phyloP scores from a whole-genome alignment of 2,329 filamentous ascomycete species.

The Aspergillus fructus region DNA sequence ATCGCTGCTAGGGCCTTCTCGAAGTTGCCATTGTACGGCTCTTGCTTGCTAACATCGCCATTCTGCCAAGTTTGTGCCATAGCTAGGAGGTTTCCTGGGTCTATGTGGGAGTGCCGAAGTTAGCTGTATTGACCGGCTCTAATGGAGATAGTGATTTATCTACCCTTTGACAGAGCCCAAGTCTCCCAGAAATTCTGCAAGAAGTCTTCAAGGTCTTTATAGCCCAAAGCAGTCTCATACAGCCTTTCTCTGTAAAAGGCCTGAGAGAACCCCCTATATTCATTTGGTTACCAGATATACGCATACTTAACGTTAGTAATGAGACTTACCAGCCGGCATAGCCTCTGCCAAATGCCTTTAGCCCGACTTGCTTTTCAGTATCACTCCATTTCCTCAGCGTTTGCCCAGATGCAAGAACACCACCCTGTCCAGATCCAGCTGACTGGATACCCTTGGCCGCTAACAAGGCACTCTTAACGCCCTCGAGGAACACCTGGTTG shows the following conservation, averaged over 20 bases:
- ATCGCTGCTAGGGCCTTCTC: constrained; percentile 66
- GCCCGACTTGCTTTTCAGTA: constrained; percentile 54
- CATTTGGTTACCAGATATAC: background rate
- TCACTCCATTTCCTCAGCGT: constrained; percentile 51
- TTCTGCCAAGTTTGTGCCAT: constrained; percentile 81
- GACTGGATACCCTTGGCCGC: constrained; percentile 57
- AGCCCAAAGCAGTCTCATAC: constrained; percentile 65
- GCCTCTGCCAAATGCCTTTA: constrained; percentile 71
- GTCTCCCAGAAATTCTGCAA: constrained; percentile 73
- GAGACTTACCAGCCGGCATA: constrained; percentile 67
- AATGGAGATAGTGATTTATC: background rate
- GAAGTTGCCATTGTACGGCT: constrained; percentile 67
- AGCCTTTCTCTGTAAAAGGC: constrained; percentile 72
- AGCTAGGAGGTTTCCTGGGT: constrained; percentile 71
- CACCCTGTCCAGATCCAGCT: constrained; percentile 51
- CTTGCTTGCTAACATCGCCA: constrained; percentile 67
- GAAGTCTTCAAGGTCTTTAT: constrained; percentile 69
- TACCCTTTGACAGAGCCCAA: constrained; percentile 68
- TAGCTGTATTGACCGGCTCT: background rate
- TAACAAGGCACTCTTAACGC: constrained; percentile 61
- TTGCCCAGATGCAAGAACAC: constrained; percentile 38
- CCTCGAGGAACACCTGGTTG: constrained; percentile 67
- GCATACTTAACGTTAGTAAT: background rate
- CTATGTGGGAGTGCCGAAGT: constrained; percentile 31
- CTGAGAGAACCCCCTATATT: constrained; percentile 68